Evolutionary conservation across 129 eudicot genomes (phyloP).

Genomic region (carrot (Daucus carota)): DH1_v3.0 NC_030383.2:56941501-56942000

Average conservation of each 20-base stretch:
- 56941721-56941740: conserved; percentile 97
- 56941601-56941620: too few species aligned
- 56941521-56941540: not conserved
- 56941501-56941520: not conserved
- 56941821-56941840: not conserved
- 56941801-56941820: not conserved
- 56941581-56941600: not conserved
- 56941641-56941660: not conserved
- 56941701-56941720: conserved; percentile 92
- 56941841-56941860: conserved; percentile 28
- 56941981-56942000: not conserved
- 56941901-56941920: conserved; percentile 79
- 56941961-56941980: conserved; percentile 98
- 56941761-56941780: conserved; percentile 90
- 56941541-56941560: not conserved
- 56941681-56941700: conserved; percentile 93
- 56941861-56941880: conserved; percentile 85
- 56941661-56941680: conserved; percentile 82
- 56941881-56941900: conserved; percentile 98
- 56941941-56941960: conserved; percentile 87
- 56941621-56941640: too few species aligned
- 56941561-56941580: not conserved
- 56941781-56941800: conserved; percentile 18
- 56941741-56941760: conserved; percentile 87
- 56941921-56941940: conserved; percentile 71